Evolutionary conservation across 352 stramenopile species (phyloP), one percentile per base, ranked within the genome.

Genomic region (Phytophthora cryptogea): DNA sequence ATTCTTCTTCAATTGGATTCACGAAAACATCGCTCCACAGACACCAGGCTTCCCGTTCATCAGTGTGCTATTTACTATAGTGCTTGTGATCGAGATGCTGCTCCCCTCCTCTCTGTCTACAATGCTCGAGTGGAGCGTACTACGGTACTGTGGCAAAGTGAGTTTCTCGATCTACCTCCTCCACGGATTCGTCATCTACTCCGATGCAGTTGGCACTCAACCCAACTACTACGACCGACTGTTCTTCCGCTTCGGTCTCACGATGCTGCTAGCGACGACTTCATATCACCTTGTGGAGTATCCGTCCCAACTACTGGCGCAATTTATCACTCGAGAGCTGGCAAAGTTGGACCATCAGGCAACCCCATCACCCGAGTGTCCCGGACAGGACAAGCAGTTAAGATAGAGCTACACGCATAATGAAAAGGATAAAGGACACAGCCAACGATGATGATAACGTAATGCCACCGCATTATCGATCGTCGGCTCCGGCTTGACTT

Each of bases 151-250:
- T 9, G 72, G 72, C 23, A 78, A 82, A 33, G 45, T 82, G 36
- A 79, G 73, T 39, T 82, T 70, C 40, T 82, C 73, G 0, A 63
- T 78, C 48, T 81, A 78, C 28, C 33, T 81, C 26, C 59, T 81
- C 1, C 72, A 81, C 42, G 60, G 41, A 16, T 82, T 74, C 31
- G 44, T 78, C 33, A 54, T 78, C 27, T 74, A 69, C 54, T 16
- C 46, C 13, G 31, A 56, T 11, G 23, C 31, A 13, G 32, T 56
- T 3, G 10, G 23, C 4, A 20, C 23, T 2, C 50, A 67, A 31
- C 7, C 17, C 1, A 59, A 49, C 20, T 62, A 65, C 31, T 72
- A 68, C 14, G 53, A 72, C 17, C 53, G 59, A 32, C 33, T 58
- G 32, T 63, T 69, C n/a, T 36, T 56, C 3, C 30, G 51, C 11